Conservation (phyloP, 2,329 filamentous ascomycete genomes). For the Ascosphaera pollenicola region DNA sequence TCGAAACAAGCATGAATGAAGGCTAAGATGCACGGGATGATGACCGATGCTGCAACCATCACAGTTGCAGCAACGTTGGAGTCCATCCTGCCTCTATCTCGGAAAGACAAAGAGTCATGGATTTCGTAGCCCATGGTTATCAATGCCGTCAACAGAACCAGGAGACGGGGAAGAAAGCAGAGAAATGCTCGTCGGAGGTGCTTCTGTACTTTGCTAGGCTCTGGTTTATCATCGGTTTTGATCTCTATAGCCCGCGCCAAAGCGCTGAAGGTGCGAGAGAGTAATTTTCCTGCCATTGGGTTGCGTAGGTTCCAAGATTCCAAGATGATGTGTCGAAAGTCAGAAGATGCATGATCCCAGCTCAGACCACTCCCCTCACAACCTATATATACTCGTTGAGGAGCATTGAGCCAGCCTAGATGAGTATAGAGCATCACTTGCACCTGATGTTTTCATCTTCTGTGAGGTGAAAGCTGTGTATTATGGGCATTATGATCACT, state of each 20-base stretch:
- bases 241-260: neutral
- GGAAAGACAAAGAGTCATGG: neutral
- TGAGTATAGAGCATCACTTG: too few relatives aligned
- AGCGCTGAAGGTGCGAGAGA: neutral
- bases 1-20: neutral
- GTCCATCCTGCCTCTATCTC: neutral
- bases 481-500: too few relatives aligned
- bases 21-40: neutral
- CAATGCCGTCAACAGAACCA: neutral
- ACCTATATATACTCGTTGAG: too few relatives aligned
- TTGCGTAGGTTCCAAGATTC: too few relatives aligned
- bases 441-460: too few relatives aligned
- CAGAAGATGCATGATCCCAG: too few relatives aligned
- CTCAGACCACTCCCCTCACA: too few relatives aligned
- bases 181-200: neutral
- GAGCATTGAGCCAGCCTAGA: too few relatives aligned
- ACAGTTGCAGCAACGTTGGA: neutral
- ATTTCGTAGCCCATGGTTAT: slow-evolving; percentile 1
- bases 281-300: too few relatives aligned
- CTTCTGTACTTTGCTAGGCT: neutral
- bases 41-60: neutral
- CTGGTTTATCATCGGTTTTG: neutral
- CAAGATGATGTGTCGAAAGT: too few relatives aligned
- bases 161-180: neutral
- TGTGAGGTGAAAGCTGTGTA: too few relatives aligned